phyloP scores from a whole-genome alignment of 2,329 filamentous ascomycete genomes.

The Neofusicoccum cordaticola region DNA sequence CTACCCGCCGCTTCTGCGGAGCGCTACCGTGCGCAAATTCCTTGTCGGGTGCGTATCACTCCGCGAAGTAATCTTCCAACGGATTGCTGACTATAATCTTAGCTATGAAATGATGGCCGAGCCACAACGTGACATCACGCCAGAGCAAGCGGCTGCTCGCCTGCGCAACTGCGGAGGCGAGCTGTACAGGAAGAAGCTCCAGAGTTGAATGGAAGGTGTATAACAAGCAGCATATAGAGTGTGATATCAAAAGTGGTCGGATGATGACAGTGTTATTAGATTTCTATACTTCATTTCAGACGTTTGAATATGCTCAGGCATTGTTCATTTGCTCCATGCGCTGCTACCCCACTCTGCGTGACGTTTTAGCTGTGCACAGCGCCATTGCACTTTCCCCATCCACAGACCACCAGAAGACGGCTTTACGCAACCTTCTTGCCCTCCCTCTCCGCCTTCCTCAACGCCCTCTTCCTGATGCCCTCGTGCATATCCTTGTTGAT shows the following conservation, averaged over 20 bases:
- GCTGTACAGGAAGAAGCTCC: slow-evolving; percentile 71
- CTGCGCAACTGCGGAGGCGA: slow-evolving; percentile 75
- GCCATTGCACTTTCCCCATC: too few relatives aligned
- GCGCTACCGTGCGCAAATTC: slow-evolving; percentile 93
- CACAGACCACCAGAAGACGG: too few relatives aligned
- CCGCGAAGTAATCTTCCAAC: not conserved
- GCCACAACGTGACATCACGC: slow-evolving; percentile 96
- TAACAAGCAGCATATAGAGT: not conserved
- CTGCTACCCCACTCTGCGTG: too few relatives aligned
- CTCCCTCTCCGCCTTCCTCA: slow-evolving; percentile 70
- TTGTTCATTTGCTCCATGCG: too few relatives aligned
- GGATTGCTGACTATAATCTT: not conserved
- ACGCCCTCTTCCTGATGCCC: slow-evolving; percentile 75
- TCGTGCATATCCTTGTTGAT: slow-evolving; percentile 72
- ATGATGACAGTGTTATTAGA: not conserved
- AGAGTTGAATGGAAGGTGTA: not conserved
- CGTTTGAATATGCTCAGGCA: too few relatives aligned
- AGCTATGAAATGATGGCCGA: slow-evolving; percentile 91
- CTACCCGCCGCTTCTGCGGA: slow-evolving; percentile 88
- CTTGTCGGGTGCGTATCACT: slow-evolving; percentile 65
- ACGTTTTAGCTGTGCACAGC: too few relatives aligned
- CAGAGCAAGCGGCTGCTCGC: slow-evolving; percentile 83
- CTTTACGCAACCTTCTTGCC: slow-evolving; percentile 58
- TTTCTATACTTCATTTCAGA: too few relatives aligned
- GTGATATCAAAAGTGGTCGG: not conserved